Percentiles rank a stretch among this genome's conserved stretches.
These are phyloP conservation scores for Cichorium intybus DNA, from an alignment of 140 eudicot genomes.

Conservation along the genomic window DNA sequence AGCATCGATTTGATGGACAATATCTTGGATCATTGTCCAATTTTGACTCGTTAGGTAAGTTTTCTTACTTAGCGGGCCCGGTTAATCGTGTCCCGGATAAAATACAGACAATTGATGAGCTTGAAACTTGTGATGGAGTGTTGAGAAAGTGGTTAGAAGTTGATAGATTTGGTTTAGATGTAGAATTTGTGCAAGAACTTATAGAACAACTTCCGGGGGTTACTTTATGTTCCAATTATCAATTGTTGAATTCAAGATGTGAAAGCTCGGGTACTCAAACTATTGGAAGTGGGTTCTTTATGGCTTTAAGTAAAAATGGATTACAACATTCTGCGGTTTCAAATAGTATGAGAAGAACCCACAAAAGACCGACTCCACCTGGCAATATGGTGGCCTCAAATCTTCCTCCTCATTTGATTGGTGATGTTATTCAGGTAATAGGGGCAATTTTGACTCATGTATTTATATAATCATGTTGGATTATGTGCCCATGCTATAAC, in stretches of 20 bases:
- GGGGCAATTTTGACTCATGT: too few relatives aligned
- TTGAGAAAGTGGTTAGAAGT: slow-evolving; percentile 61
- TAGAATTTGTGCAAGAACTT: slow-evolving; percentile 86
- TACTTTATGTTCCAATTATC: slow-evolving; percentile 46
- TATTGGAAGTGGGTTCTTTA: slow-evolving; percentile 69
- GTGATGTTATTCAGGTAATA: slow-evolving; percentile 90
- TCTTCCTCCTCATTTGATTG: slow-evolving; percentile 73
- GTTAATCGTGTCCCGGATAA: slow-evolving; percentile 38
- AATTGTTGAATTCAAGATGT: slow-evolving; percentile 46
- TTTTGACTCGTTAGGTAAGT: slow-evolving; percentile 58
- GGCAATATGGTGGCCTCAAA: slow-evolving; percentile 59
- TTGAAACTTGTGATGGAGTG: slow-evolving; percentile 42
- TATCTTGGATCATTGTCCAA: slow-evolving; percentile 6
- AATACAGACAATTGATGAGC: slow-evolving; percentile 37
- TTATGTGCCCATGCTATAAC: too few relatives aligned
- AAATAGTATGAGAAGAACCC: slow-evolving; percentile 24
- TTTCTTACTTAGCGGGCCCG: slow-evolving; percentile 46
- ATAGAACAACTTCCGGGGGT: slow-evolving; percentile 82
- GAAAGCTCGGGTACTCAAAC: slow-evolving; percentile 43
- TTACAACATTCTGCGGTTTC: slow-evolving; percentile 31
- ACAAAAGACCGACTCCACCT: slow-evolving; percentile 48
- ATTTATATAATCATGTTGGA: too few relatives aligned
- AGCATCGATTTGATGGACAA: slow-evolving; percentile 49
- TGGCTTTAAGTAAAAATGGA: slow-evolving; percentile 46
- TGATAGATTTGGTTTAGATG: slow-evolving; percentile 81